phyloP scores from a whole-genome alignment of 2,329 filamentous ascomycete genomes.

The Colletotrichum ledebouriae region DNA sequence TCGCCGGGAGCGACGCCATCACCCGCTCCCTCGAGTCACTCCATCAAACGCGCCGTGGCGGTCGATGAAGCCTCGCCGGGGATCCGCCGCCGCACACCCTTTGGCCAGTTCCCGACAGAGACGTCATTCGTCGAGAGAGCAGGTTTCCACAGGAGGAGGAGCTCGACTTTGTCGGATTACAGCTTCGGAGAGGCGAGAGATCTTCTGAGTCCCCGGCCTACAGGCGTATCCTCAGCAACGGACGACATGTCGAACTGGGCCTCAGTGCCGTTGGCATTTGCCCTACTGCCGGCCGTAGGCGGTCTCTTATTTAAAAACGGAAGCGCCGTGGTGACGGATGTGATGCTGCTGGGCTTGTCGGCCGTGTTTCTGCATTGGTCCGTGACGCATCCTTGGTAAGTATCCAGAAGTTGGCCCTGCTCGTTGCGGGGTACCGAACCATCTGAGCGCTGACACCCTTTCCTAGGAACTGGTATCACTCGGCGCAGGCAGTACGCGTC shows the following conservation, averaged over 20 bases:
- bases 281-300: slow-evolving; percentile 86
- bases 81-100: slow-evolving; percentile 45
- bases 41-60: slow-evolving; percentile 58
- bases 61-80: slow-evolving; percentile 51
- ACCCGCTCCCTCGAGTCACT: slow-evolving; percentile 50
- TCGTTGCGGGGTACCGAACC: slow-evolving; percentile 21
- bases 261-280: slow-evolving; percentile 84
- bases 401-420: slow-evolving; percentile 13
- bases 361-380: slow-evolving; percentile 94
- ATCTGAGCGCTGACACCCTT: slow-evolving; percentile 30
- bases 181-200: slow-evolving; percentile 79
- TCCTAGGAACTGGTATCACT: slow-evolving; percentile 78
- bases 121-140: slow-evolving; percentile 46
- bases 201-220: slow-evolving; percentile 69
- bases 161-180: slow-evolving; percentile 83
- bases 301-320: slow-evolving; percentile 90
- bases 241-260: slow-evolving; percentile 73
- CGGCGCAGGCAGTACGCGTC: slow-evolving; percentile 73
- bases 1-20: slow-evolving; percentile 35
- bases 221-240: slow-evolving; percentile 29
- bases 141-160: slow-evolving; percentile 67
- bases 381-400: slow-evolving; percentile 88
- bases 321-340: slow-evolving; percentile 84
- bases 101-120: slow-evolving; percentile 46
- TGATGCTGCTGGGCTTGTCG: slow-evolving; percentile 83